Percentiles rank a stretch among this genome's conserved stretches.
phyloP scores from a whole-genome alignment of 2,329 filamentous ascomycete species.

The Ustilaginoidea virens region DNA sequence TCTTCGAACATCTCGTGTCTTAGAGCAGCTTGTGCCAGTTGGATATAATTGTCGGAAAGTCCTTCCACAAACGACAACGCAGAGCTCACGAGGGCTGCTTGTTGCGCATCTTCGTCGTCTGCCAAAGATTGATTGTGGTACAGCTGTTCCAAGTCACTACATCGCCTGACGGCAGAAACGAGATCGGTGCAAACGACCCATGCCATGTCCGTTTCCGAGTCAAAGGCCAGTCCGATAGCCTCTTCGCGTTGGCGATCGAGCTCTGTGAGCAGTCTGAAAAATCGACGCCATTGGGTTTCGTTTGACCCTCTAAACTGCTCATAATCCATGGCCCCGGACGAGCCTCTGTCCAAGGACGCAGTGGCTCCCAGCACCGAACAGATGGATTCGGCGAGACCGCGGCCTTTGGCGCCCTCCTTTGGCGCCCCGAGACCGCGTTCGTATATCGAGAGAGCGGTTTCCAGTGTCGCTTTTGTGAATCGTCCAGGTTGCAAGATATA shows the following conservation, averaged over 20 bases:
- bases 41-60: conserved; percentile 53
- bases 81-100: conserved; percentile 50
- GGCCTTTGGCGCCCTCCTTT: conserved; percentile 25
- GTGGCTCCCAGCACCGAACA: conserved; percentile 57
- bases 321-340: conserved; percentile 55
- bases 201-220: conserved; percentile 52
- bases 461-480: conserved; percentile 65
- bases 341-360: conserved; percentile 45
- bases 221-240: conserved; percentile 62
- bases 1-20: conserved; percentile 62
- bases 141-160: conserved; percentile 62
- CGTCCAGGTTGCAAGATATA: conserved; percentile 71
- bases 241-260: conserved; percentile 77
- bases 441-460: conserved; percentile 72
- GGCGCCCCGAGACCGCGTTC: conserved; percentile 40
- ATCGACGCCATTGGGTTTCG: conserved; percentile 76
- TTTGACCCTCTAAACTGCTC: conserved; percentile 58
- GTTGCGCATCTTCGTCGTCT: conserved; percentile 35
- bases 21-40: conserved; percentile 52
- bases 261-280: conserved; percentile 73
- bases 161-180: conserved; percentile 63
- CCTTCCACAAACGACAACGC: conserved; percentile 54
- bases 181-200: conserved; percentile 80
- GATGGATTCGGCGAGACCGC: conserved; percentile 59
- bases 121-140: conserved; percentile 48